These are phyloP conservation scores for Hypoxylon sp. DNA, from an alignment of 2,329 filamentous ascomycete genomes.

Conservation along the genomic window DNA sequence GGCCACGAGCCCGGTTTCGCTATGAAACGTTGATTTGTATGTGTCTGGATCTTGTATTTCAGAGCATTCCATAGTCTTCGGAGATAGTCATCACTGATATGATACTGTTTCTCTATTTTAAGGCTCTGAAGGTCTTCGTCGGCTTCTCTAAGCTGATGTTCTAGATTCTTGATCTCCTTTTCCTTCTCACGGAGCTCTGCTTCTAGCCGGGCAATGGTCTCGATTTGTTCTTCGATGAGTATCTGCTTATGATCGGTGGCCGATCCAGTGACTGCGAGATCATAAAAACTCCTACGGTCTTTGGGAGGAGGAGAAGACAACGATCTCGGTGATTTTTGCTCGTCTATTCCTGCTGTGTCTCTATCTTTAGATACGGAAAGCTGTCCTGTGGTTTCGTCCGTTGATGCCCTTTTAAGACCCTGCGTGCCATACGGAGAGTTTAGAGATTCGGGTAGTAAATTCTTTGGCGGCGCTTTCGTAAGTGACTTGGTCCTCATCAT, in stretches of 20 bases:
- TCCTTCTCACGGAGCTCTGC: background rate
- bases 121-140: conserved; percentile 2
- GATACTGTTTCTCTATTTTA: conserved; percentile 1
- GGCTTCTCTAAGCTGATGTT: conserved; percentile 3
- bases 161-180: background rate
- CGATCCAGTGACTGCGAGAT: background rate
- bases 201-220: background rate
- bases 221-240: background rate
- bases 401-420: background rate
- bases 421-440: background rate
- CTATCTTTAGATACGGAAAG: background rate
- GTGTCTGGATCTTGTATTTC: conserved; percentile 7
- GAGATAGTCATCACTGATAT: conserved; percentile 11
- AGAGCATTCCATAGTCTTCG: background rate
- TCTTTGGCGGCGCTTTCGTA: background rate
- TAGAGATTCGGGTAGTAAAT: background rate
- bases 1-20: background rate
- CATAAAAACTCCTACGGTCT: background rate
- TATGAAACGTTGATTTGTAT: conserved; percentile 13
- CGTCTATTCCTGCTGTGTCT: background rate
- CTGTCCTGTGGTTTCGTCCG: background rate
- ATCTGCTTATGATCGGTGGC: background rate
- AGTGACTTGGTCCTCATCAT: background rate
- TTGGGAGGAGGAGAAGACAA: background rate
- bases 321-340: background rate